phyloP scores from a whole-genome alignment of 1,284 basidiomycete genomes.

The Naganishia cerealis region DNA sequence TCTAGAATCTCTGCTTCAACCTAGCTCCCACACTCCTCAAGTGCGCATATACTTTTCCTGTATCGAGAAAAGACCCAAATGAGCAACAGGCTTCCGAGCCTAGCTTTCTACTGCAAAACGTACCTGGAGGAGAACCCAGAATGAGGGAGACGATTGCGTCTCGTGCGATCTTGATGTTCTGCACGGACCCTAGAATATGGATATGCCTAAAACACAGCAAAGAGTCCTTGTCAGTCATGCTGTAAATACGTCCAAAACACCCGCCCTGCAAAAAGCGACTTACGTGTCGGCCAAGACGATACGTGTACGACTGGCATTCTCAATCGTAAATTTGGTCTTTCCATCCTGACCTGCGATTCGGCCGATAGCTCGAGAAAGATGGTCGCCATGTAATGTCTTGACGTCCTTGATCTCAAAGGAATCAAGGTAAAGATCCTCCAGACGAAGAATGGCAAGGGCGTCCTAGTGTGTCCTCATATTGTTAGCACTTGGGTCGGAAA shows the following conservation, averaged over 20 bases:
- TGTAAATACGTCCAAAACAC: neutral
- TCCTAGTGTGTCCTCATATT: constrained; percentile 62
- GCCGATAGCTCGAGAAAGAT: constrained; percentile 91
- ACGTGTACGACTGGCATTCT: constrained; percentile 91
- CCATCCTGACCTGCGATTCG: constrained; percentile 98
- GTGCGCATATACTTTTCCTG: constrained; percentile 83
- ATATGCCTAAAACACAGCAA: constrained; percentile 53
- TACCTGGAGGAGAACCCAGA: constrained; percentile 86
- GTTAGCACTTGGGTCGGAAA: constrained; percentile 31
- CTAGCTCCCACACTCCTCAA: constrained; percentile 85
- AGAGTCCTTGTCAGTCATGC: neutral
- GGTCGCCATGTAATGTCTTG: constrained; percentile 95
- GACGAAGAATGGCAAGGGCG: constrained; percentile 85
- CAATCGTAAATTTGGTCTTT: constrained; percentile 97
- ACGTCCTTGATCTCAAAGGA: constrained; percentile 99
- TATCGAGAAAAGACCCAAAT: constrained; percentile 12
- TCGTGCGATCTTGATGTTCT: constrained; percentile 92
- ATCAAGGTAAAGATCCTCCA: constrained; percentile 96
- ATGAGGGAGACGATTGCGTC: constrained; percentile 95
- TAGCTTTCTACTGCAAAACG: constrained; percentile 23
- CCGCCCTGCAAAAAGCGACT: constrained; percentile 47
- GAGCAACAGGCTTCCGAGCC: neutral
- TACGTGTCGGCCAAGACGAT: constrained; percentile 96
- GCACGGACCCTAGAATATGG: constrained; percentile 61
- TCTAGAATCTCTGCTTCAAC: constrained; percentile 76